Evolutionary conservation across 768 basidiomycete genomes (phyloP).

Genomic region (Austroboletus festivus): DNA sequence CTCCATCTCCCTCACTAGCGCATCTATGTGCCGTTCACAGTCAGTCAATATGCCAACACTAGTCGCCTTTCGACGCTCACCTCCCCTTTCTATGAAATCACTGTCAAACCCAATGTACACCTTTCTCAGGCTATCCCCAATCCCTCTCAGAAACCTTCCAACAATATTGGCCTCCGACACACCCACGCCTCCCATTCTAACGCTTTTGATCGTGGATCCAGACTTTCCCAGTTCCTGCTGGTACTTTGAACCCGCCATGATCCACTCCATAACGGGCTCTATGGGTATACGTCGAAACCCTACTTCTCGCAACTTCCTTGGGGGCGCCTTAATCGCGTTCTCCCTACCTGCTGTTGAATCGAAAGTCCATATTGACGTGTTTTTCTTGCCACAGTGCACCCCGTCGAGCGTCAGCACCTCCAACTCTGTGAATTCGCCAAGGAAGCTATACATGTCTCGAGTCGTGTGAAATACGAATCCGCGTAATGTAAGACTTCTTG

Average conservation of each 20-base stretch:
- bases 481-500: constrained; percentile 19
- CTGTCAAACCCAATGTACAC: constrained; percentile 29
- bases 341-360: constrained; percentile 7
- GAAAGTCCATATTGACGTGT: constrained; percentile 12
- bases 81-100: constrained; percentile 29
- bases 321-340: constrained; percentile 11
- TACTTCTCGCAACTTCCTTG: constrained; percentile 23
- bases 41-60: constrained; percentile 5
- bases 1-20: constrained; percentile 25
- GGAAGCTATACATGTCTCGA: constrained; percentile 27
- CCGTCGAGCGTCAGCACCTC: constrained; percentile 30
- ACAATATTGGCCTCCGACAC: constrained; percentile 24
- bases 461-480: constrained; percentile 25
- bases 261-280: constrained; percentile 30
- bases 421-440: constrained; percentile 26
- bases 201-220: constrained; percentile 15
- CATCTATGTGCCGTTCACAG: constrained; percentile 11
- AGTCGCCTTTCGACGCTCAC: constrained; percentile 14
- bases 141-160: constrained; percentile 24
- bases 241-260: constrained; percentile 18
- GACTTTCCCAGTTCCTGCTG: constrained; percentile 6
- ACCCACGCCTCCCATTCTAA: constrained; percentile 30
- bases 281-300: constrained; percentile 23
- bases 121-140: constrained; percentile 23
- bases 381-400: constrained; percentile 24